These are phyloP conservation scores for Trichopus zeylanicus DNA, from an alignment of 116 monocot genomes.

Conservation along the genomic window DNA sequence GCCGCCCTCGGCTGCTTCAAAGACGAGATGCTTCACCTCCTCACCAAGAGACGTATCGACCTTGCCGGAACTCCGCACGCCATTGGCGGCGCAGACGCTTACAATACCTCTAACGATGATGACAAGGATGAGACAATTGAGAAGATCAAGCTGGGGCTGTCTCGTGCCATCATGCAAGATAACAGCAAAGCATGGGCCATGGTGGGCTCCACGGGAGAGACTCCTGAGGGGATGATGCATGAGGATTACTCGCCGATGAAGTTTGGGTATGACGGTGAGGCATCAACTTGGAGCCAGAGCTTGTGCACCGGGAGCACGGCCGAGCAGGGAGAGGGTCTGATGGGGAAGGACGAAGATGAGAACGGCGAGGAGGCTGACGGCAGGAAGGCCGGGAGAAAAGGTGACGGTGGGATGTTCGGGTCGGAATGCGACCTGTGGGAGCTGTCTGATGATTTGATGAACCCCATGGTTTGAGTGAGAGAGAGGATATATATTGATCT, in stretches of 20 bases:
- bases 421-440: conserved; percentile 80
- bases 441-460: conserved; percentile 76
- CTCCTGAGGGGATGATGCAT: conserved; percentile 22
- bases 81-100: not conserved
- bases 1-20: conserved; percentile 98
- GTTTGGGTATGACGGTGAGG: conserved; percentile 44
- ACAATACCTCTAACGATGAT: conserved; percentile 1
- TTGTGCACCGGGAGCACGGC: conserved; percentile 36
- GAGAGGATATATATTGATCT: too few relatives aligned
- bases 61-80: conserved; percentile 6
- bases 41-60: conserved; percentile 63
- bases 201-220: conserved; percentile 9
- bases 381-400: conserved; percentile 10
- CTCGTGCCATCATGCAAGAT: conserved; percentile 60
- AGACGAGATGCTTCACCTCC: conserved; percentile 96
- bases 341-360: conserved; percentile 25
- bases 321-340: conserved; percentile 6
- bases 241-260: conserved; percentile 8
- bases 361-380: conserved; percentile 27
- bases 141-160: conserved; percentile 62
- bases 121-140: conserved; percentile 48
- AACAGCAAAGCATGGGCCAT: conserved; percentile 15
- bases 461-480: conserved; percentile 38
- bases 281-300: conserved; percentile 63
- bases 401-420: conserved; percentile 22